phyloP scores from a whole-genome alignment of 495 filamentous ascomycete genomes.

The Cercophora scortea region DNA sequence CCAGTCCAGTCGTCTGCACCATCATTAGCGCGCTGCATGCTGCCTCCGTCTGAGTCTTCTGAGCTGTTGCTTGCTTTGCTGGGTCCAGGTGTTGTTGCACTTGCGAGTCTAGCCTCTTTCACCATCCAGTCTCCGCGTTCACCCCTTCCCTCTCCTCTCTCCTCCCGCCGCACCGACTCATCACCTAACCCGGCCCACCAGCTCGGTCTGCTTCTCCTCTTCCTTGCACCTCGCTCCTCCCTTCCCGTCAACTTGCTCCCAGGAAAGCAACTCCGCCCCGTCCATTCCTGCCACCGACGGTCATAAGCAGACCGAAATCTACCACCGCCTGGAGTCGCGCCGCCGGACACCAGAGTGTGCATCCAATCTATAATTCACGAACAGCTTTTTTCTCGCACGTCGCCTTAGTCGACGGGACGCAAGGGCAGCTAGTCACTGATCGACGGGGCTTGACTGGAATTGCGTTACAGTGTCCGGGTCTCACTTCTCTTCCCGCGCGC shows the following conservation, averaged over 20 bases:
- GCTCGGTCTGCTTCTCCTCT: background rate
- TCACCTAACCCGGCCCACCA: background rate
- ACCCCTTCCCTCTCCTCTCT: background rate
- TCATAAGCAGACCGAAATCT: background rate
- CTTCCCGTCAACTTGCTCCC: slow-evolving; percentile 9
- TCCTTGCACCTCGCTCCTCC: background rate
- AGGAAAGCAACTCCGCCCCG: background rate
- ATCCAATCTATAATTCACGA: background rate
- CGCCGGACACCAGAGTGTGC: too few relatives aligned
- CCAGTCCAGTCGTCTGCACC: slow-evolving; percentile 19
- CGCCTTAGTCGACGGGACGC: background rate
- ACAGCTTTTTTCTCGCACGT: background rate
- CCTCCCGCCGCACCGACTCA: background rate
- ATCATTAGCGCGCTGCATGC: slow-evolving; percentile 28
- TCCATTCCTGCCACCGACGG: background rate
- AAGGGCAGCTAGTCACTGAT: background rate
- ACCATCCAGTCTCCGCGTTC: slow-evolving; percentile 2
- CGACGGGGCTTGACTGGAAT: background rate
- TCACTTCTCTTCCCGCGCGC: slow-evolving; percentile 11
- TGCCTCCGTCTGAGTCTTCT: slow-evolving; percentile 22
- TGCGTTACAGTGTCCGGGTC: slow-evolving; percentile 4
- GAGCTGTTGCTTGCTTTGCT: slow-evolving; percentile 2
- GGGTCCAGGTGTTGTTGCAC: slow-evolving; percentile 1
- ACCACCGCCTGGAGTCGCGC: background rate
- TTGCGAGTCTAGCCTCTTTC: slow-evolving; percentile 1